Conservation (phyloP, 148 eudicot genomes). For the Limonium bicolor region DNA sequence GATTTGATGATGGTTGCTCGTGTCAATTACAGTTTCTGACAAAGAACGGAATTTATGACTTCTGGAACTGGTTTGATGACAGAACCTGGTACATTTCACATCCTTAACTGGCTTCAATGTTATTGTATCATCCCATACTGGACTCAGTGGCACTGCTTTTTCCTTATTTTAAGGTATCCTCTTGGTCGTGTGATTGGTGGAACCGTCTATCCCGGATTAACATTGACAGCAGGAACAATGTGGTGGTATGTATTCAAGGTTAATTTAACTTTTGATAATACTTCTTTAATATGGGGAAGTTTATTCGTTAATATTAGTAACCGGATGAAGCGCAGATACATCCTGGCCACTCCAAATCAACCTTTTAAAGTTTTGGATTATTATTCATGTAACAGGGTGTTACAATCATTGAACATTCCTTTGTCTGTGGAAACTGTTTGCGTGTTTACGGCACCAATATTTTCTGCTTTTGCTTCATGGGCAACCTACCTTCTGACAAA, state of each 20-base stretch:
- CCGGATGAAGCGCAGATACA: too few relatives aligned
- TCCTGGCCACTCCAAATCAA: too few relatives aligned
- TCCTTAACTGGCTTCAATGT: too few relatives aligned
- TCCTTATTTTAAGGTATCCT: slow-evolving; percentile 54
- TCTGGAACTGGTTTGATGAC: slow-evolving; percentile 99
- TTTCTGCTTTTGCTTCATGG: slow-evolving; percentile 95
- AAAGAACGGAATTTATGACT: slow-evolving; percentile 93
- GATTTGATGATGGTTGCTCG: background rate
- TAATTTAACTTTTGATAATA: background rate
- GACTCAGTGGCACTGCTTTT: too few relatives aligned
- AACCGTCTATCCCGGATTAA: slow-evolving; percentile 95
- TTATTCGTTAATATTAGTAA: too few relatives aligned
- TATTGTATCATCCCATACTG: too few relatives aligned
- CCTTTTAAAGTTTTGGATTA: background rate
- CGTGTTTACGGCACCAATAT: slow-evolving; percentile 93
- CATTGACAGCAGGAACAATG: slow-evolving; percentile 88
- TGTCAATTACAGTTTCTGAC: slow-evolving; percentile 55
- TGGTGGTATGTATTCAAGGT: slow-evolving; percentile 61
- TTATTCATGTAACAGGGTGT: slow-evolving; percentile 38
- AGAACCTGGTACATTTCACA: slow-evolving; percentile 87
- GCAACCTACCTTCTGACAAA: slow-evolving; percentile 87
- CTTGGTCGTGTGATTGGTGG: slow-evolving; percentile 99
- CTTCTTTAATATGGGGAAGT: background rate
- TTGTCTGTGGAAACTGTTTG: slow-evolving; percentile 97
- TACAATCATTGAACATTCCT: slow-evolving; percentile 82